Evolutionary conservation across 2,329 filamentous ascomycete species (phyloP).

Genomic region (Scleromitrula shiraiana): DNA sequence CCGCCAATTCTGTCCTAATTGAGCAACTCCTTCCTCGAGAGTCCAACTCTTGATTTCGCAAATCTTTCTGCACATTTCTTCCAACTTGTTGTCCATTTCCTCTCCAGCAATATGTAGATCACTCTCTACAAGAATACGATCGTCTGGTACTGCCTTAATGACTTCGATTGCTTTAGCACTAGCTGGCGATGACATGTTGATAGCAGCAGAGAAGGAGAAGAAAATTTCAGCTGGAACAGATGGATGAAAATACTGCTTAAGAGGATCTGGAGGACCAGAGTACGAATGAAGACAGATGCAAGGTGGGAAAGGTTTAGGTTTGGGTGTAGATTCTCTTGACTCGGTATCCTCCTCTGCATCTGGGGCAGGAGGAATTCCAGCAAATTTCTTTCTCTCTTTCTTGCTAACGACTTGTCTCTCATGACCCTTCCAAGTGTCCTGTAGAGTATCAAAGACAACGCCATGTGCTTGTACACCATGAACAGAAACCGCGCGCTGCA

Average conservation of each 20-base stretch:
- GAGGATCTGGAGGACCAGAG: constrained; percentile 65
- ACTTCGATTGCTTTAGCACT: constrained; percentile 45
- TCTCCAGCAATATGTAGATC: constrained; percentile 79
- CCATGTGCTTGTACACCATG: constrained; percentile 55
- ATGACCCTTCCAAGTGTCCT: constrained; percentile 61
- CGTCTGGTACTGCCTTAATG: constrained; percentile 65
- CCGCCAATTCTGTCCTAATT: constrained; percentile 66
- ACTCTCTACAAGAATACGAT: constrained; percentile 78
- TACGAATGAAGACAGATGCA: constrained; percentile 92
- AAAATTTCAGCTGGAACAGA: constrained; percentile 69
- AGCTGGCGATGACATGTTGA: constrained; percentile 61
- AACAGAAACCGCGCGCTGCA: constrained; percentile 68
- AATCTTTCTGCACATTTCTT: constrained; percentile 67
- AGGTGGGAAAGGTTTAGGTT: constrained; percentile 64
- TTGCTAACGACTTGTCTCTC: constrained; percentile 55
- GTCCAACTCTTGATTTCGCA: constrained; percentile 73
- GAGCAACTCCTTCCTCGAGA: constrained; percentile 60
- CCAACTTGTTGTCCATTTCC: constrained; percentile 69
- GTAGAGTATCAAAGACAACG: constrained; percentile 55
- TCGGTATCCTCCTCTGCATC: constrained; percentile 32
- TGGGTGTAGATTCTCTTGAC: constrained; percentile 31
- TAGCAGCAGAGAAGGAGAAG: constrained; percentile 78
- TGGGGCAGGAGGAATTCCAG: constrained; percentile 30
- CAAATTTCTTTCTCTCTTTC: constrained; percentile 45
- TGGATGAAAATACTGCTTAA: constrained; percentile 70